A percentile compares a stretch with the other conserved stretches of the same genome.
These are phyloP conservation scores for Pythium pyrilobum DNA, from an alignment of 352 stramenopile genomes.

Conservation along the genomic window DNA sequence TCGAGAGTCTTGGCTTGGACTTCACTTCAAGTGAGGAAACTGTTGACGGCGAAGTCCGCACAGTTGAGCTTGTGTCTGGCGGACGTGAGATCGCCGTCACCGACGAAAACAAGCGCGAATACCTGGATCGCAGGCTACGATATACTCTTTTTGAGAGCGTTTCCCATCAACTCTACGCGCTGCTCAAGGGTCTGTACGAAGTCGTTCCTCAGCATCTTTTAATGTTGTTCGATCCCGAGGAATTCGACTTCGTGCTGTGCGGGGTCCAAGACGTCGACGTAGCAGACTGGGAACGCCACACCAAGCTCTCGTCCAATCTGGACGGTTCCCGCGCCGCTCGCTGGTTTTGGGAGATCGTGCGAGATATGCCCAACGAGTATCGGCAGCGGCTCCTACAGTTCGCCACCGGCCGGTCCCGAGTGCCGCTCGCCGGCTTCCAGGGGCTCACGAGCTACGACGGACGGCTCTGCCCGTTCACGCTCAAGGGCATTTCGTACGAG, in stretches of 20 bases:
- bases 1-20: conserved; percentile 34
- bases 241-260: conserved; percentile 96
- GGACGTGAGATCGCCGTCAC: conserved; percentile 75
- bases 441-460: conserved; percentile 80
- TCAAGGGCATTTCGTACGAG: conserved; percentile 36
- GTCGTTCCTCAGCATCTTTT: conserved; percentile 94
- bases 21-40: conserved; percentile 30
- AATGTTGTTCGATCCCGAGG: conserved; percentile 96
- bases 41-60: background rate
- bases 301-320: conserved; percentile 47
- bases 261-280: conserved; percentile 95
- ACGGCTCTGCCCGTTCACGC: conserved; percentile 62
- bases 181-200: conserved; percentile 95
- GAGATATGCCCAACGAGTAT: conserved; percentile 80
- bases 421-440: conserved; percentile 70
- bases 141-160: conserved; percentile 58
- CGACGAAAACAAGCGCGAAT: conserved; percentile 93
- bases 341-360: conserved; percentile 98
- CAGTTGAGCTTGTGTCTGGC: conserved; percentile 14
- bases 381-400: conserved; percentile 74
- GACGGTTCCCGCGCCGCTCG: conserved; percentile 25
- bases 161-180: conserved; percentile 43
- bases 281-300: conserved; percentile 92
- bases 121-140: conserved; percentile 84
- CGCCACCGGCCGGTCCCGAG: conserved; percentile 67